Evolutionary conservation across 805 yeast genomes (phyloP).

Genomic region (Ogataea degrootiae): DNA sequence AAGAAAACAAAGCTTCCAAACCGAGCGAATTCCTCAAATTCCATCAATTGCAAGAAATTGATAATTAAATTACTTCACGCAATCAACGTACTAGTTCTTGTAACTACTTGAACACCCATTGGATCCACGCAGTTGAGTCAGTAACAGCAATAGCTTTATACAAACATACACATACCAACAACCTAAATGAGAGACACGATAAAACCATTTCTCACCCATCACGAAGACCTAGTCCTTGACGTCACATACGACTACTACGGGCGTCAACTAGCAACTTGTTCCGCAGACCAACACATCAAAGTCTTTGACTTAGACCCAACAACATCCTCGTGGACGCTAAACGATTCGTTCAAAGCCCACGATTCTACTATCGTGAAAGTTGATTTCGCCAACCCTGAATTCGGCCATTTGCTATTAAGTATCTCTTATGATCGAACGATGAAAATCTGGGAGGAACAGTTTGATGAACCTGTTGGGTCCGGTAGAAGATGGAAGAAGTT

Average conservation of each 20-base stretch:
- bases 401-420: conserved; percentile 79
- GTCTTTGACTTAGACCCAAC: conserved; percentile 73
- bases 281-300: conserved; percentile 90
- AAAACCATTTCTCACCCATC: conserved; percentile 83
- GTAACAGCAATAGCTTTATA: not conserved
- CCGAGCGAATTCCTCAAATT: too few species aligned
- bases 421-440: conserved; percentile 89
- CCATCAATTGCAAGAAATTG: too few species aligned
- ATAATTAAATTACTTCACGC: too few species aligned
- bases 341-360: conserved; percentile 94
- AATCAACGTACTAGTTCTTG: too few species aligned
- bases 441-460: conserved; percentile 86
- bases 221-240: conserved; percentile 89
- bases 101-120: too few species aligned
- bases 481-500: conserved; percentile 80
- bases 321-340: conserved; percentile 72
- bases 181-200: conserved; percentile 30
- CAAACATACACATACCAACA: not conserved
- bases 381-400: conserved; percentile 94
- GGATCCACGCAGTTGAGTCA: too few species aligned
- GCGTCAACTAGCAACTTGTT: conserved; percentile 85
- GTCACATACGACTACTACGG: conserved; percentile 93
- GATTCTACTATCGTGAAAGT: conserved; percentile 80
- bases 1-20: too few species aligned
- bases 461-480: conserved; percentile 67